These are phyloP conservation scores for Xylariomycetidae sp. DNA, from an alignment of 2,329 filamentous ascomycete species.

Conservation along the genomic window DNA sequence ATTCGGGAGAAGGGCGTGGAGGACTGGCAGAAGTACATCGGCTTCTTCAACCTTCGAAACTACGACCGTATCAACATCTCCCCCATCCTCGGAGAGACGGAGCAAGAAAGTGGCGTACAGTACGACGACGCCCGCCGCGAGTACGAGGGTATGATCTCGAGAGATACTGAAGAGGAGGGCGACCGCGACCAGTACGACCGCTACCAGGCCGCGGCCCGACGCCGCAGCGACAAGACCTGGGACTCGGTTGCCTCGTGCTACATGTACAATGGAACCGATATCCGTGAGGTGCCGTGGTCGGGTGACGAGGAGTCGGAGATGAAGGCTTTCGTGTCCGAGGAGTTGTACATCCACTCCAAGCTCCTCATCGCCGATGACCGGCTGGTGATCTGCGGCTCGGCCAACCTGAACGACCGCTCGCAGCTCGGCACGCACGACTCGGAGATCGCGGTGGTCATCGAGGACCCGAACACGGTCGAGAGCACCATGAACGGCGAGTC, in stretches of 20 bases:
- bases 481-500: constrained; percentile 67
- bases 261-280: constrained; percentile 70
- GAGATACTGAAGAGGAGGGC: constrained; percentile 14
- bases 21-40: constrained; percentile 66
- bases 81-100: constrained; percentile 52
- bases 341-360: constrained; percentile 78
- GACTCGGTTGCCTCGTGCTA: constrained; percentile 76
- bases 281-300: constrained; percentile 52
- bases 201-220: constrained; percentile 65
- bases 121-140: constrained; percentile 63
- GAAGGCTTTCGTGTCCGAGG: constrained; percentile 55
- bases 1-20: constrained; percentile 58
- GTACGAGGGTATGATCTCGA: constrained; percentile 52
- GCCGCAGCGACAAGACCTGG: constrained; percentile 52
- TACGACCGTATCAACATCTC: constrained; percentile 78
- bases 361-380: constrained; percentile 84
- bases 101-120: constrained; percentile 56
- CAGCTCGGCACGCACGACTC: constrained; percentile 81
- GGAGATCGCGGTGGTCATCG: constrained; percentile 84
- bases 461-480: constrained; percentile 66
- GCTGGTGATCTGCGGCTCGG: constrained; percentile 77
- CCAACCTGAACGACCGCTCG: constrained; percentile 87
- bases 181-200: constrained; percentile 47
- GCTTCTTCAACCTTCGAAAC: constrained; percentile 79
- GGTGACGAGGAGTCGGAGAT: constrained; percentile 51